Evolutionary conservation across 345 rosid species (phyloP).

Genomic region (Adansonia digitata): DNA sequence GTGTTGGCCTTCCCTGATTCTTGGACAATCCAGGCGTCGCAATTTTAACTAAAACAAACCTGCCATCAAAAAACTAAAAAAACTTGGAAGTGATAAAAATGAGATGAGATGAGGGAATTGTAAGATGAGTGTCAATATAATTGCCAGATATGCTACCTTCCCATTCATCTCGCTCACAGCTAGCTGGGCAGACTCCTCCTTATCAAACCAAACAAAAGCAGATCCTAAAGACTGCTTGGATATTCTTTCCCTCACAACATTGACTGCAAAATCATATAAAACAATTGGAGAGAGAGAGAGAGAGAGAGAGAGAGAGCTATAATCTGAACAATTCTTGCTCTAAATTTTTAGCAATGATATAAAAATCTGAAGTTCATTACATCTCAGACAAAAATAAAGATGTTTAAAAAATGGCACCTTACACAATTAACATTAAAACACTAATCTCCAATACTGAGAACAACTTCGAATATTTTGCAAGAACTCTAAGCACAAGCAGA

Average conservation of each 20-base stretch:
- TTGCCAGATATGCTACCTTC: conserved; percentile 31
- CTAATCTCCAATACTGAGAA: background rate
- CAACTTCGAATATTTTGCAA: background rate
- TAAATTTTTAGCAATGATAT: background rate
- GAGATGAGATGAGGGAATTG: background rate
- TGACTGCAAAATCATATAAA: conserved; percentile 27
- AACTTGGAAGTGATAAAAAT: conserved; percentile 11
- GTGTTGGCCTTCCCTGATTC: conserved; percentile 8
- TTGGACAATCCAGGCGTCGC: conserved; percentile 39
- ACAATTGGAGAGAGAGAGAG: background rate
- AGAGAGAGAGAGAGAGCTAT: background rate
- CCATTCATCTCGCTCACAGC: conserved; percentile 56
- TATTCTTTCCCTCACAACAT: conserved; percentile 34
- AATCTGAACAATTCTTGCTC: background rate
- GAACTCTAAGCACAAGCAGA: background rate
- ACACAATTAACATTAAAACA: background rate
- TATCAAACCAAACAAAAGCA: conserved; percentile 52
- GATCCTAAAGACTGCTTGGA: conserved; percentile 43
- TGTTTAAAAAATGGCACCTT: background rate
- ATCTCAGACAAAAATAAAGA: background rate
- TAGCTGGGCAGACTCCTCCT: conserved; percentile 34
- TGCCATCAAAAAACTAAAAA: conserved; percentile 52
- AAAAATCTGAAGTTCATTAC: background rate
- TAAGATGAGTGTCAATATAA: background rate
- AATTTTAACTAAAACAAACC: conserved; percentile 46